These are phyloP conservation scores for Exophiala phaeomuriformis DNA, from an alignment of 2,329 filamentous ascomycete genomes.

Conservation along the genomic window DNA sequence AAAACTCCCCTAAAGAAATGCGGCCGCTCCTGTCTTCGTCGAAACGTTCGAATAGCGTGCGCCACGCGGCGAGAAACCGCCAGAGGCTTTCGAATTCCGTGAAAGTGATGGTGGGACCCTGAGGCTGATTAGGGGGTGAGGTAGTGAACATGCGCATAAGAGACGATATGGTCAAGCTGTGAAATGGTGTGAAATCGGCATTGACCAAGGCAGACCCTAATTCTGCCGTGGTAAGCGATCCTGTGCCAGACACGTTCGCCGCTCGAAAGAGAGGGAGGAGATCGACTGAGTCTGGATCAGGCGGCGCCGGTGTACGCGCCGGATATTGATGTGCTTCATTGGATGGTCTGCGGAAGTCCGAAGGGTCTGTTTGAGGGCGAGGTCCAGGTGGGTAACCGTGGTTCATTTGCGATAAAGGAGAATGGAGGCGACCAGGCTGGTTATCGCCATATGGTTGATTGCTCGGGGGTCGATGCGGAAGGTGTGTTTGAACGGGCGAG, in stretches of 20 bases:
- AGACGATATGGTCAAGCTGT: constrained; percentile 89
- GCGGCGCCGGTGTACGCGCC: constrained; percentile 30
- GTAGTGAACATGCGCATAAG: constrained; percentile 92
- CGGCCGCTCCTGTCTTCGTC: constrained; percentile 80
- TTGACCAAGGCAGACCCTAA: constrained; percentile 88
- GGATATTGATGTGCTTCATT: constrained; percentile 41
- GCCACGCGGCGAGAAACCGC: constrained; percentile 93
- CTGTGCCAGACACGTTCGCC: constrained; percentile 71
- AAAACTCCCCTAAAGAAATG: constrained; percentile 81
- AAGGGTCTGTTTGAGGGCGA: constrained; percentile 29
- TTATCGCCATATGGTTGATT: constrained; percentile 19
- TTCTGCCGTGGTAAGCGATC: constrained; percentile 77
- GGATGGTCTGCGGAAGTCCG: constrained; percentile 7
- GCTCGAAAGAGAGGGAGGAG: constrained; percentile 81
- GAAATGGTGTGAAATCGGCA: constrained; percentile 90
- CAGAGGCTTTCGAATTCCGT: constrained; percentile 94
- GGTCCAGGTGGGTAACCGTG: constrained; percentile 42
- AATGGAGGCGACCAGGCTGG: constrained; percentile 27
- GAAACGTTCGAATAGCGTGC: constrained; percentile 89
- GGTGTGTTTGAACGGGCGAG: constrained; percentile 15
- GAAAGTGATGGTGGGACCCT: constrained; percentile 75
- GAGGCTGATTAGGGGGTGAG: constrained; percentile 20
- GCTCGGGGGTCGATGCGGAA: constrained; percentile 15
- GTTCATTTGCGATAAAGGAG: constrained; percentile 39
- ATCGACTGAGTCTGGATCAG: constrained; percentile 48